Evolutionary conservation across 2,329 filamentous ascomycete genomes (phyloP).

Genomic region (Diplocarpon rosae): DNA sequence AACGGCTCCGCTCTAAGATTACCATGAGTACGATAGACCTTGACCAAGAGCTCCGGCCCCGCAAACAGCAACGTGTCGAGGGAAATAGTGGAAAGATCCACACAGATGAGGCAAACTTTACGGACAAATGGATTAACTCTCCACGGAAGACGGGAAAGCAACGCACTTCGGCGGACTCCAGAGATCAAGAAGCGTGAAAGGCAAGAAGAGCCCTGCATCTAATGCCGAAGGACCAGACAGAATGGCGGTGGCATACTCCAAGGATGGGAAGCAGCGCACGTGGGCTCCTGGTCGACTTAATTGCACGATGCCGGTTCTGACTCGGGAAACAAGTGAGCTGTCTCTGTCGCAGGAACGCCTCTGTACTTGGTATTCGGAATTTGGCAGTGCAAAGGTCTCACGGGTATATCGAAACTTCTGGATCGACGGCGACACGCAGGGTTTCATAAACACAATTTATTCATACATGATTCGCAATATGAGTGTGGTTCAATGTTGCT

Average conservation of each 20-base stretch:
- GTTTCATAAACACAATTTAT: constrained; percentile 7
- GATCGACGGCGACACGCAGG: constrained; percentile 3
- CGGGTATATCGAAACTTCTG: constrained; percentile 8
- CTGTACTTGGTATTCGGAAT: constrained; percentile 3
- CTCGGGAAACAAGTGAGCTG: background rate
- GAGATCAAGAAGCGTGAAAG: constrained; percentile 1
- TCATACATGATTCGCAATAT: background rate
- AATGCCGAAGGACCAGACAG: background rate
- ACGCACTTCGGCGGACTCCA: background rate
- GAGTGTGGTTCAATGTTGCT: background rate
- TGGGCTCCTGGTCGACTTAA: background rate
- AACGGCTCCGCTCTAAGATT: constrained; percentile 3
- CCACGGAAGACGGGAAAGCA: constrained; percentile 2
- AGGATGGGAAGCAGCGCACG: background rate
- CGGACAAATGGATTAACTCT: constrained; percentile 13
- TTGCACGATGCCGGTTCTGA: background rate
- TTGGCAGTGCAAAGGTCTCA: constrained; percentile 10
- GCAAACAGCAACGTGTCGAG: constrained; percentile 2
- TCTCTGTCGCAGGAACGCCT: background rate
- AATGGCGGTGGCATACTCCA: constrained; percentile 3
- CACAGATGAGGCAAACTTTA: constrained; percentile 8
- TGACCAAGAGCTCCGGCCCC: constrained; percentile 8
- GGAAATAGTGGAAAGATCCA: constrained; percentile 3
- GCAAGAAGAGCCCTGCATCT: constrained; percentile 6
- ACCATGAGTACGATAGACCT: constrained; percentile 5